Evolutionary conservation across 2,329 filamentous ascomycete species (phyloP).

Genomic region (Neofusicoccum ribis): DNA sequence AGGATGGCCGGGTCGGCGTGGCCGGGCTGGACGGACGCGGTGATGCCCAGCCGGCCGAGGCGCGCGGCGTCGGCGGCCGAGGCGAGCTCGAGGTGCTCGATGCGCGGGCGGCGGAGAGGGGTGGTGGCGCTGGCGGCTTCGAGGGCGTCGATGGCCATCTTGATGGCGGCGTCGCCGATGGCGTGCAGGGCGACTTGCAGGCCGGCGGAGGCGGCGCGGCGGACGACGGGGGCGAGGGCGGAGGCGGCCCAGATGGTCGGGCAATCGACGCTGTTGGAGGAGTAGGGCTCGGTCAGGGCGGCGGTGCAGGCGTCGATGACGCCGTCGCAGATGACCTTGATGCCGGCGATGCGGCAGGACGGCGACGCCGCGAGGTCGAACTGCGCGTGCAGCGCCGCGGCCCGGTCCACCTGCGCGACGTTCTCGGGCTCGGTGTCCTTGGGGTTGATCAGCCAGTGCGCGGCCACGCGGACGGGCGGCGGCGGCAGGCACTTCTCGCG

Average conservation of each 20-base stretch:
- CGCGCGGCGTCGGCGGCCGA: slow-evolving; percentile 56
- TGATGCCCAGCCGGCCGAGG: slow-evolving; percentile 63
- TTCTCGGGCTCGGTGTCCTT: slow-evolving; percentile 46
- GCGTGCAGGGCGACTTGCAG: slow-evolving; percentile 66
- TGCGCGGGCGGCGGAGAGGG: slow-evolving; percentile 53
- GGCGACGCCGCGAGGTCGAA: slow-evolving; percentile 49
- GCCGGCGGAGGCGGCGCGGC: slow-evolving; percentile 53
- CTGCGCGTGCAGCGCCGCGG: slow-evolving; percentile 48
- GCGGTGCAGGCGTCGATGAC: slow-evolving; percentile 67
- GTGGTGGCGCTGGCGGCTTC: slow-evolving; percentile 35
- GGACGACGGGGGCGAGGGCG: slow-evolving; percentile 56
- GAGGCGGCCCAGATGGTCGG: slow-evolving; percentile 56
- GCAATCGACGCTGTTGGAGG: slow-evolving; percentile 46
- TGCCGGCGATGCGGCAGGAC: slow-evolving; percentile 56
- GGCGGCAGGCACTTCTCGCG: slow-evolving; percentile 29
- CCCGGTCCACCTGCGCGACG: slow-evolving; percentile 53
- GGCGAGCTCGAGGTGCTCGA: slow-evolving; percentile 66
- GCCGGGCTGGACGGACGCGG: slow-evolving; percentile 90
- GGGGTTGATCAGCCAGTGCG: slow-evolving; percentile 58
- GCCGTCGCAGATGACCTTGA: slow-evolving; percentile 67
- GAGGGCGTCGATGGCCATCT: slow-evolving; percentile 59
- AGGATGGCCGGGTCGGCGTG: slow-evolving; percentile 75
- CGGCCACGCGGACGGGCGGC: slow-evolving; percentile 52
- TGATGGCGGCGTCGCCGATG: slow-evolving; percentile 63
- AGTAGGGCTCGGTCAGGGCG: slow-evolving; percentile 60